phyloP scores from a whole-genome alignment of 352 stramenopile species.

The Globisporangium lucens region DNA sequence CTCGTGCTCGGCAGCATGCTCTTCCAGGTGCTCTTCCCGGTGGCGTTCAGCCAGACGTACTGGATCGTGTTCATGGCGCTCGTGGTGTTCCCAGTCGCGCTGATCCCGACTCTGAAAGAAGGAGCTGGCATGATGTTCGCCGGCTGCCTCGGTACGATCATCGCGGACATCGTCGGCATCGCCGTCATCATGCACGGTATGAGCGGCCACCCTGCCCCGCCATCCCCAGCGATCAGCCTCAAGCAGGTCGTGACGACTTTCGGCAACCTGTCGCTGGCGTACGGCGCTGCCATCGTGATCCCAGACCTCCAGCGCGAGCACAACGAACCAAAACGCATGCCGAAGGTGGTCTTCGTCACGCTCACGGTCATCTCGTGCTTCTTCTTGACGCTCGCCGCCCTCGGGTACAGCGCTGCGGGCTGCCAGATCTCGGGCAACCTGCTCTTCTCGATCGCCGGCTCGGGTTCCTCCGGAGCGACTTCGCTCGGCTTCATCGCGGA shows the following conservation, averaged over 20 bases:
- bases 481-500: slow-evolving; percentile 35
- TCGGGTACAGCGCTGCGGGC: slow-evolving; percentile 31
- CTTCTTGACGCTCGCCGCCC: slow-evolving; percentile 35
- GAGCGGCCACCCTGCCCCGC: slow-evolving; percentile 28
- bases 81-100: slow-evolving; percentile 28
- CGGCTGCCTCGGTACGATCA: slow-evolving; percentile 38
- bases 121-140: slow-evolving; percentile 31
- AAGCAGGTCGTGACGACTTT: slow-evolving; percentile 41
- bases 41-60: slow-evolving; percentile 36
- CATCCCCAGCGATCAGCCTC: slow-evolving; percentile 33
- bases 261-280: slow-evolving; percentile 52
- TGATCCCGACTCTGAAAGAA: slow-evolving; percentile 50
- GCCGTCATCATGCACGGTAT: slow-evolving; percentile 31
- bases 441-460: slow-evolving; percentile 42
- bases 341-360: slow-evolving; percentile 40
- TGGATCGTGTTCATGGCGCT: slow-evolving; percentile 50
- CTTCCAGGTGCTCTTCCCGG: slow-evolving; percentile 46
- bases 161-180: slow-evolving; percentile 39
- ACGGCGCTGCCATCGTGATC: slow-evolving; percentile 48
- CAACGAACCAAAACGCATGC: slow-evolving; percentile 43
- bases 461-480: slow-evolving; percentile 18
- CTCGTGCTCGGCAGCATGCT: slow-evolving; percentile 49
- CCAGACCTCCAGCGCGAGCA: slow-evolving; percentile 46
- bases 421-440: slow-evolving; percentile 51
- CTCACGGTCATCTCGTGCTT: slow-evolving; percentile 35